Percentiles rank a stretch among this genome's conserved stretches.
These are phyloP conservation scores for Colletotrichum agaves DNA, from an alignment of 2,329 filamentous ascomycete species.

Conservation along the genomic window DNA sequence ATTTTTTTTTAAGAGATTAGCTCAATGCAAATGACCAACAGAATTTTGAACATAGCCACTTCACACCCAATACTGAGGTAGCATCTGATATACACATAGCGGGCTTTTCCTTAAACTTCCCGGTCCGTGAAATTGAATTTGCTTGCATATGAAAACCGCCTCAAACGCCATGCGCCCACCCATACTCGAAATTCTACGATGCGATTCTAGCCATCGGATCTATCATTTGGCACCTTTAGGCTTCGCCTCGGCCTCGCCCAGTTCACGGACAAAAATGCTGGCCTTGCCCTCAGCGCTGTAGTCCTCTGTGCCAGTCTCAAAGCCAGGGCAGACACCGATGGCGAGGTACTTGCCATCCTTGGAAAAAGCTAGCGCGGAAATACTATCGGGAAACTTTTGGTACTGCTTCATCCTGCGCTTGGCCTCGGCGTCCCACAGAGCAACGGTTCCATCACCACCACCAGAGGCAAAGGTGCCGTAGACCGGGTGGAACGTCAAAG, in stretches of 20 bases:
- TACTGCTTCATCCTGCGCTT: slow-evolving; percentile 93
- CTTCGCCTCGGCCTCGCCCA: slow-evolving; percentile 89
- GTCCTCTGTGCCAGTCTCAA: slow-evolving; percentile 87
- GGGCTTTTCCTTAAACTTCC: slow-evolving; percentile 36
- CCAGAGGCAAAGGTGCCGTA: slow-evolving; percentile 89
- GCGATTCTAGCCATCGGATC: not conserved
- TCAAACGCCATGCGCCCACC: slow-evolving; percentile 38
- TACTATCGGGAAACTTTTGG: slow-evolving; percentile 81
- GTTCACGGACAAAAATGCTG: slow-evolving; percentile 82
- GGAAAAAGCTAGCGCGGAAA: slow-evolving; percentile 82
- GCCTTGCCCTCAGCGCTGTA: slow-evolving; percentile 77
- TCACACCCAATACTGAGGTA: slow-evolving; percentile 28
- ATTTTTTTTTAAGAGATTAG: not conserved
- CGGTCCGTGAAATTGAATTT: slow-evolving; percentile 44
- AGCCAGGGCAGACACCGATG: slow-evolving; percentile 84
- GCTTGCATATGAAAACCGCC: slow-evolving; percentile 42
- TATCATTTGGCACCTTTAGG: slow-evolving; percentile 78
- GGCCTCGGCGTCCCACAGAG: slow-evolving; percentile 90
- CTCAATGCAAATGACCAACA: slow-evolving; percentile 1
- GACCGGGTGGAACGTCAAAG: slow-evolving; percentile 86
- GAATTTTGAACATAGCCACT: slow-evolving; percentile 6
- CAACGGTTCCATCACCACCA: slow-evolving; percentile 91
- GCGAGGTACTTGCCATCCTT: slow-evolving; percentile 81
- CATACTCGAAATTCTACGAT: slow-evolving; percentile 38
- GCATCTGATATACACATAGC: slow-evolving; percentile 36